Evolutionary conservation across 2,329 filamentous ascomycete species (phyloP), one percentile per base, ranked within the genome.

Genomic region (Colletotrichum viniferum): DNA sequence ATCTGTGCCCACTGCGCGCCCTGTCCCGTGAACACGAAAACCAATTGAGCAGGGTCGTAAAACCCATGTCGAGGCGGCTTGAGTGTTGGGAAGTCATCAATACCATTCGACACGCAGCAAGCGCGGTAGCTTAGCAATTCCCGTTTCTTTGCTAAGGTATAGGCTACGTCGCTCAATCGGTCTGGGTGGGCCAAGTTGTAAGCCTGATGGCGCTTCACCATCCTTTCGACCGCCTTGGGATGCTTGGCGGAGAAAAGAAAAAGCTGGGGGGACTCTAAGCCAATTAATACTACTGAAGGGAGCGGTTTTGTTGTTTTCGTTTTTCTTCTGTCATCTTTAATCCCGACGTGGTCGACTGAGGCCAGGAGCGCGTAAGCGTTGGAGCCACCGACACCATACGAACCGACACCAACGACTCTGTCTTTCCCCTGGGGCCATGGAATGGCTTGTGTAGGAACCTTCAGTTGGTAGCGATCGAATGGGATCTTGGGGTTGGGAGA

Each of bases 371-470:
- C 71, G 48, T 77, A 69, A 5, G 71, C 71, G 14, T 77, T 77
- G 2, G 71, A 60, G 6, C 75, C 83, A 13, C 84, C 84, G 61
- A 81, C 82, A 12, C 84, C 83, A 64, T 84, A 85, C 8, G 78
- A 81, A 72, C 85, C 85, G 55, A 87, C 78, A 36, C 80, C 81
- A 4, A 83, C 77, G 7, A 84, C 78, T 34, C 81, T 78, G 1
- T 62, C 16, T 9, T 77, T 69, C 12, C 73, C 74, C 4, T 38
- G 2, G 0, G 84, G 83, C 79, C 79, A 85, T 0, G 78, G 43
- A 1, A 48, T 77, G 0, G 80, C 66, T 38, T 81, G 77, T 0
- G 71, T 76, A 0, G 83, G 81, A 1, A 84, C 82, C 2, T 26
- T 61, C 8, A 83, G 74, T 7, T 80, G 78, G 5, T 32, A 65